Evolutionary conservation across 257 asterid genomes (phyloP).

Genomic region (Euphrasia confusa): DNA sequence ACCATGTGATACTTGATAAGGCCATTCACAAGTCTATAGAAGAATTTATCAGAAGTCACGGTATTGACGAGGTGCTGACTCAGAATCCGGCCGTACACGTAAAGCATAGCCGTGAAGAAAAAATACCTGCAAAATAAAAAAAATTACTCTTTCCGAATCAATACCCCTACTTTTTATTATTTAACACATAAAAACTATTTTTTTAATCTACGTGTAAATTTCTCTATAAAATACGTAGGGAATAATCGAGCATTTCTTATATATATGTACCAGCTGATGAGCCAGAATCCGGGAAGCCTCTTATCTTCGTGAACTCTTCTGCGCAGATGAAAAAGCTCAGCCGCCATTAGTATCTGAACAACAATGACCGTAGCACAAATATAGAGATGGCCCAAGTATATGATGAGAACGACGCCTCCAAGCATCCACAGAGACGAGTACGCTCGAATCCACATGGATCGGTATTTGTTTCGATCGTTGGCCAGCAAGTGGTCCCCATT

Average conservation of each 20-base stretch:
- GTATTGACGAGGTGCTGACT: conserved; percentile 52
- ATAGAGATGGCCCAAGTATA: conserved; percentile 67
- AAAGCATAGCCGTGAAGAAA: conserved; percentile 70
- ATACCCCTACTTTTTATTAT: too few species aligned
- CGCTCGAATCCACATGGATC: conserved; percentile 57
- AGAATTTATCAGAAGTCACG: conserved; percentile 45
- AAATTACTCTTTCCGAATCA: background rate
- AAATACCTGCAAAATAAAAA: conserved; percentile 44
- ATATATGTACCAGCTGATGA: conserved; percentile 46
- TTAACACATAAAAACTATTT: too few species aligned
- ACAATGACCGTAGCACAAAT: conserved; percentile 57
- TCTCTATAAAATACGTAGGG: background rate
- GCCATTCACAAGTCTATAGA: conserved; percentile 42
- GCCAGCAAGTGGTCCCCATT: conserved; percentile 41
- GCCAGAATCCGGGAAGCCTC: conserved; percentile 69
- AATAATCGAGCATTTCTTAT: background rate
- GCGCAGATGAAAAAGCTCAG: conserved; percentile 55
- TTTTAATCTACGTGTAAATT: too few species aligned
- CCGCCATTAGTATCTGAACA: conserved; percentile 61
- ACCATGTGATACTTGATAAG: conserved; percentile 64
- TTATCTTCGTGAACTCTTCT: conserved; percentile 55
- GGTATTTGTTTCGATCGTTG: conserved; percentile 49
- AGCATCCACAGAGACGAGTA: conserved; percentile 68
- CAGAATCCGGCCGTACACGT: conserved; percentile 60
- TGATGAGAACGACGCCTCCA: conserved; percentile 36